Conservation (phyloP, 2,329 filamentous ascomycete genomes). For the Tolypocladium tundrense region DNA sequence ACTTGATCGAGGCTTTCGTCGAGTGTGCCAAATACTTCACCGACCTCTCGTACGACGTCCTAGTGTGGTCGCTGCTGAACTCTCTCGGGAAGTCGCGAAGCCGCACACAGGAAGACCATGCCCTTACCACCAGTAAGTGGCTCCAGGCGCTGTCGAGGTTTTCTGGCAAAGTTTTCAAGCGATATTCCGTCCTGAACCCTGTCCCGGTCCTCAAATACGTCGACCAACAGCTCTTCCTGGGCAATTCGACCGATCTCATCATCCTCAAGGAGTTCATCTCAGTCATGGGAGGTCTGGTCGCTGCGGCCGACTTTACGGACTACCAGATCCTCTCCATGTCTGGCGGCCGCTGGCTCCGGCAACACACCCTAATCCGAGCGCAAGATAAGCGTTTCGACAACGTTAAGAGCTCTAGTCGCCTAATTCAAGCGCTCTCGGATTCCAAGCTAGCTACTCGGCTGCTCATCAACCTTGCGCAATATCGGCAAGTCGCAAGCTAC, state of each 20-base stretch:
- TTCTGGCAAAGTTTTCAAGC: constrained; percentile 78
- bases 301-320: constrained; percentile 81
- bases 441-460: constrained; percentile 71
- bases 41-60: constrained; percentile 80
- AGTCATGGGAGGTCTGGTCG: constrained; percentile 88
- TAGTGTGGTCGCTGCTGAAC: constrained; percentile 86
- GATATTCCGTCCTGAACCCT: constrained; percentile 75
- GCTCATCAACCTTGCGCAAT: constrained; percentile 83
- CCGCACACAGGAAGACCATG: constrained; percentile 51
- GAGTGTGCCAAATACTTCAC: constrained; percentile 94
- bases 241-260: constrained; percentile 83
- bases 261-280: constrained; percentile 83
- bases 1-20: constrained; percentile 88
- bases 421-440: constrained; percentile 70
- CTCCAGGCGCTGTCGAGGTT: constrained; percentile 84
- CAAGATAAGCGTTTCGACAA: constrained; percentile 75
- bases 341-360: constrained; percentile 69
- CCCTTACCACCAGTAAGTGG: constrained; percentile 79
- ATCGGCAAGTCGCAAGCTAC: constrained; percentile 78
- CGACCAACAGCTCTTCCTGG: constrained; percentile 66
- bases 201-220: constrained; percentile 85
- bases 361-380: constrained; percentile 69
- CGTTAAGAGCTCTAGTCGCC: constrained; percentile 62
- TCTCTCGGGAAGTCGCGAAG: constrained; percentile 54
- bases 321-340: constrained; percentile 80